Evolutionary conservation across 2,329 filamentous ascomycete species (phyloP), one percentile per base, ranked within the genome.

Genomic region (Cladobotryum mycophilum): DNA sequence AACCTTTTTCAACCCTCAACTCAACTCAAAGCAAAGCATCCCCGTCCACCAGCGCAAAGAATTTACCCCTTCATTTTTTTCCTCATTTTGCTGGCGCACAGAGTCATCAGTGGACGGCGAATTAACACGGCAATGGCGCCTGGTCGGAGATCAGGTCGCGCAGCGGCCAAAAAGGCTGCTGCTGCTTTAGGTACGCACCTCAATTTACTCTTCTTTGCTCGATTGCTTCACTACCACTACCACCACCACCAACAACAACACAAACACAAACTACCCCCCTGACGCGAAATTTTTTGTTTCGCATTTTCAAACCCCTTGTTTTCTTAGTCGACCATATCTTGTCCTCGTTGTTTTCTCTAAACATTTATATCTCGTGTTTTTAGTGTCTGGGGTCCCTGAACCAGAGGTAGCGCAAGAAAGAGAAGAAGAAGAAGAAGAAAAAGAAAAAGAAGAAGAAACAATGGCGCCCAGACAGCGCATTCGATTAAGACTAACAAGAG

Each of bases 101-200:
- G 25, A 30, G 25, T 38, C 36, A 12, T 17, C 36, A 38, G 36
- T 38, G 25, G 25, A 30, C 25, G 6, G 25, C 8, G 25, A 30
- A 30, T 30, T 30, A 30, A 30, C 4, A n/a, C 22, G 20, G 34
- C 34, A 53, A 67, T 67, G 38, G 38, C 38, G 64, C 61, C 62
- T 56, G 73, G 74, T 55, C 72, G 73, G 64, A 69, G 76, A 63
- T 76, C 75, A 56, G 76, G 76, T 55, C 74, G 76, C 66, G 75
- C 76, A 57, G 76, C 76, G 55, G 76, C 75, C 42, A 77, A 75
- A 66, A 74, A 73, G 62, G 75, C 76, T 54, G 73, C 75, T 54
- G 75, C 75, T 56, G 76, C 76, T 56, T 66, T 79, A 58, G 75
- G 76, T 79, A 69, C 63, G 74, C 68, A 45, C 20, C 35, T 51